Evolutionary conservation across 2,329 filamentous ascomycete genomes (phyloP), one percentile per base, ranked within the genome.

Genomic region (Xylariales sp.): DNA sequence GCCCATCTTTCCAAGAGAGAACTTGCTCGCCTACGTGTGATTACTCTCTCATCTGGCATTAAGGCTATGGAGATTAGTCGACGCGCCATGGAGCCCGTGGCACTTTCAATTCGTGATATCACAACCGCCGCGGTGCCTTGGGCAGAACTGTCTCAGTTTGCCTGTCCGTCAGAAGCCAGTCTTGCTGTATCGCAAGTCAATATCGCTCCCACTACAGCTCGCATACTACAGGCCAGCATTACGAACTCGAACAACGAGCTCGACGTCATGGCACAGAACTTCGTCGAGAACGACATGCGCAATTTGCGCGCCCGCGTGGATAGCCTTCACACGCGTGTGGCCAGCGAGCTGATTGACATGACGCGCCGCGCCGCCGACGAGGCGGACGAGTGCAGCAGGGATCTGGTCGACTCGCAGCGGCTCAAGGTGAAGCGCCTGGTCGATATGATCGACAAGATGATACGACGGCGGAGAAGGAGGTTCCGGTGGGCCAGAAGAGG

Each of bases 41-140:
- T 94, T 7, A 76, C 95, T 28, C 69, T 95, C 16, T 85, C 83
- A 45, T 88, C 88, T 0, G 90, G 89, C n/a, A 82, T 96, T 54
- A 95, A 94, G 63, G 90, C 91, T 1, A 81, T 81, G 52, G 87
- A 93, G 54, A 86, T 96, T 38, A 72, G 73, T 19, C 75, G 81
- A 4, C 77, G 83, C 32, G 81, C 84, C 4, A 63, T 81, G 30
- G 68, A 70, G 24, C 55, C 59, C 8, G 62, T 61, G 33, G 56
- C 61, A 14, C 57, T 69, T 0, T 60, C 63, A 19, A 46, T 56
- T 1, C 57, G 40, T 13, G 48, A 53, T 33, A 46, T 49, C 12
- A 45, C 46, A 23, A 44, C 35, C n/a, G 40, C 37, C 5, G 51
- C 52, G 15, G 39, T 63, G 17, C 50, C 57, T 2, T 74, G 70